Percentiles rank a stretch among this genome's conserved stretches.
Conservation (phyloP, 192 early-diverging fungal genomes). For the Chytriomyces sp. region DNA sequence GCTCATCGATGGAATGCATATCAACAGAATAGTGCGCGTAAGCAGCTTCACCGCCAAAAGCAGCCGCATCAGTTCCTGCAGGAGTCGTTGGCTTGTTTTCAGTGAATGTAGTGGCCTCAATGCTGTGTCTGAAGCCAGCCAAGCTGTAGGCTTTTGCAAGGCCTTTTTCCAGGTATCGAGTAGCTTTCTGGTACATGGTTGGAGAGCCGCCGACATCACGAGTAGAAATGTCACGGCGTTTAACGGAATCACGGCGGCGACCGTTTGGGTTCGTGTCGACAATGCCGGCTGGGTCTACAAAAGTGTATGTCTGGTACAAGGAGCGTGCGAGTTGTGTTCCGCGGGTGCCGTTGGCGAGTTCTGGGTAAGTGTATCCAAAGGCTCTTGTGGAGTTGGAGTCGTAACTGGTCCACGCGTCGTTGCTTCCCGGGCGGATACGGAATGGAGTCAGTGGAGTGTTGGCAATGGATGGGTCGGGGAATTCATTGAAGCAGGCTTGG, state of each 20-base stretch:
- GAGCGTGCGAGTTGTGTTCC: background rate
- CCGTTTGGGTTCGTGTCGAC: background rate
- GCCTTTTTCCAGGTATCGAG: no score
- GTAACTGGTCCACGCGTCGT: background rate
- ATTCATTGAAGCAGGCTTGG: background rate
- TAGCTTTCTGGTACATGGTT: no score
- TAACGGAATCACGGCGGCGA: no score
- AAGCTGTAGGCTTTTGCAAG: background rate
- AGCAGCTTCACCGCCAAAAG: background rate
- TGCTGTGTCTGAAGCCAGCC: no score
- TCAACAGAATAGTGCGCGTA: slow-evolving; percentile 13
- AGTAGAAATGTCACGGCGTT: no score
- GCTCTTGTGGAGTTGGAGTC: background rate
- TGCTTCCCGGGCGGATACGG: background rate
- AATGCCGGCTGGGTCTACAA: background rate
- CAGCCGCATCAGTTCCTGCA: no score
- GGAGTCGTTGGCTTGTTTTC: background rate
- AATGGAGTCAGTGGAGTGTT: slow-evolving; percentile 4
- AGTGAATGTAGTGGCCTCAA: no score
- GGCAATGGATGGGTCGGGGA: background rate
- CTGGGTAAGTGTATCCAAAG: slow-evolving; percentile 21
- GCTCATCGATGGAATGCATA: slow-evolving; percentile 7
- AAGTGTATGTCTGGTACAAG: background rate
- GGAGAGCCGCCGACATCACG: no score
- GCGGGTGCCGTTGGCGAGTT: background rate